Evolutionary conservation across 306 rosid genomes (phyloP).

Genomic region (Trifolium pratense): DNA sequence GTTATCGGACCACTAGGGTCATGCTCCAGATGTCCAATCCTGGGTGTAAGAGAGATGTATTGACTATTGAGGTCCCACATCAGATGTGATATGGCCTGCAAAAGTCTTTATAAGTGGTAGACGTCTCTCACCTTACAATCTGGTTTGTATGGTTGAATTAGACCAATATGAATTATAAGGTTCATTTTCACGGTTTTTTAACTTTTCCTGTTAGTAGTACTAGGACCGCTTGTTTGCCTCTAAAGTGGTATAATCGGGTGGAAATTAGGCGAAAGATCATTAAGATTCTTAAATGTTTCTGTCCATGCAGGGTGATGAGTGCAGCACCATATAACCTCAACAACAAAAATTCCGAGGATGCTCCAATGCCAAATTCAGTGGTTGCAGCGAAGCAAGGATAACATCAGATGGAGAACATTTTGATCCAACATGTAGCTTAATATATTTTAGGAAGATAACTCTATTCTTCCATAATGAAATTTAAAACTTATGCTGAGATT

Average conservation of each 20-base stretch:
- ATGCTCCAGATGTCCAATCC: neutral
- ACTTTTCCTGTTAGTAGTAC: neutral
- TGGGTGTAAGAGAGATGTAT: neutral
- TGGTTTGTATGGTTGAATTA: neutral
- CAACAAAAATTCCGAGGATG: conserved; percentile 63
- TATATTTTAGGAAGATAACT: conserved; percentile 37
- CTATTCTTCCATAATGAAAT: conserved; percentile 24
- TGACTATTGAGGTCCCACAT: neutral
- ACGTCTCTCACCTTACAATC: neutral
- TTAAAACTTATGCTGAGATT: conserved; percentile 38
- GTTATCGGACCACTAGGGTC: neutral
- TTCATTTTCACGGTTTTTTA: neutral
- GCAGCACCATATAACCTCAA: conserved; percentile 66
- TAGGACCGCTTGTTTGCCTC: neutral
- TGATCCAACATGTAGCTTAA: conserved; percentile 39
- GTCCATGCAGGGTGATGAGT: conserved; percentile 68
- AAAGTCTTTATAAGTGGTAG: neutral
- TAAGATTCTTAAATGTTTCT: conserved; percentile 19
- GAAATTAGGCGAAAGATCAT: conserved; percentile 5
- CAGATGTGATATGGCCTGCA: neutral
- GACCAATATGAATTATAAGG: neutral
- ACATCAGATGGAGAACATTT: conserved; percentile 33
- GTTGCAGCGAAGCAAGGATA: conserved; percentile 52
- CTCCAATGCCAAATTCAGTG: conserved; percentile 48
- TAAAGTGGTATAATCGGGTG: neutral